Conservation (phyloP, 306 rosid genomes). For the Purshia tridentata region DNA sequence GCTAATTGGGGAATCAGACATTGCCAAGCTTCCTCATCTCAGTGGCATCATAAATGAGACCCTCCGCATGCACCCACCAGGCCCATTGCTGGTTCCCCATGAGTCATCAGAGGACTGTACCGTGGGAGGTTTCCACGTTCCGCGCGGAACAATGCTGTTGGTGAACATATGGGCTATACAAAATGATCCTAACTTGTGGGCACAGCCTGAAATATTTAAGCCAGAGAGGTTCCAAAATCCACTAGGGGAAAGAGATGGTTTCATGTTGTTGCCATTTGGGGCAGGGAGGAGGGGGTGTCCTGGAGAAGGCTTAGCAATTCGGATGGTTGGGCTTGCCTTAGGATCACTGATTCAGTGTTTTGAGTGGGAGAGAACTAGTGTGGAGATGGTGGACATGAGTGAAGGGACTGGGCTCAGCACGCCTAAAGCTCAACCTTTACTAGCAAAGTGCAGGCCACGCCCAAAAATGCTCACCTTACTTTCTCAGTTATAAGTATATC, state of each 20-base stretch:
- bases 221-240: conserved; percentile 31
- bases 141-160: conserved; percentile 42
- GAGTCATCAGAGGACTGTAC: conserved; percentile 37
- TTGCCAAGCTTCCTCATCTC: conserved; percentile 30
- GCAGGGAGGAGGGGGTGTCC: conserved; percentile 43
- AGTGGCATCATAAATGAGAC: conserved; percentile 36
- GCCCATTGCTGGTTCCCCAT: conserved; percentile 30
- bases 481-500: conserved; percentile 6
- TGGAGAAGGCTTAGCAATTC: conserved; percentile 28
- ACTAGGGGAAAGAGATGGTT: conserved; percentile 7
- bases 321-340: conserved; percentile 17
- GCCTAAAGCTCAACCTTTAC: conserved; percentile 20
- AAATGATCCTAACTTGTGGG: conserved; percentile 37
- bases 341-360: conserved; percentile 28
- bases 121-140: conserved; percentile 29
- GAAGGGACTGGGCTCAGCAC: conserved; percentile 26
- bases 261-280: conserved; percentile 39
- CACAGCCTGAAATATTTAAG: conserved; percentile 26
- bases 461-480: conserved; percentile 21
- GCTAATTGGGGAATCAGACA: conserved; percentile 33
- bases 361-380: conserved; percentile 30
- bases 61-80: conserved; percentile 34
- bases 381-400: conserved; percentile 29
- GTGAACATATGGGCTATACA: conserved; percentile 49
- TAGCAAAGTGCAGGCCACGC: conserved; percentile 34